Percentiles rank a stretch among this genome's conserved stretches.
These are phyloP conservation scores for Fraxinus greggii DNA, from an alignment of 305 asterid species.

Conservation along the genomic window DNA sequence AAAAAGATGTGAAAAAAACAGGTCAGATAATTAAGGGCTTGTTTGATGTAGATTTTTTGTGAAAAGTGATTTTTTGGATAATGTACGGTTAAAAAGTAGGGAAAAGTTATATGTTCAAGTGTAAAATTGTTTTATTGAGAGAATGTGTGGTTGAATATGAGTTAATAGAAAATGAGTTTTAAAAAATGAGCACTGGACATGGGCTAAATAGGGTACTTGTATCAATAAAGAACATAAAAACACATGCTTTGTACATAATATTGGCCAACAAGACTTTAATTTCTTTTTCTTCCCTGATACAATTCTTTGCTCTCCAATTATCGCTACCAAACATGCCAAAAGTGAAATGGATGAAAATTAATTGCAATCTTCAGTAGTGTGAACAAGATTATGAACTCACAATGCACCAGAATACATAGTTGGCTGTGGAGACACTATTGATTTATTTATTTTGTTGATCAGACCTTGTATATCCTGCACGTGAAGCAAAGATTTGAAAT, in stretches of 20 bases:
- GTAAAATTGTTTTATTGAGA: background rate
- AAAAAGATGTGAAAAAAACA: slow-evolving; percentile 2
- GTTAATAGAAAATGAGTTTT: background rate
- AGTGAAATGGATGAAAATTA: background rate
- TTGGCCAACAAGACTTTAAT: background rate
- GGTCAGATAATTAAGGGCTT: background rate
- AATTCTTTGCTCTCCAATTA: background rate
- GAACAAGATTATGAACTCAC: slow-evolving; percentile 46
- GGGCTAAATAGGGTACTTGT: background rate
- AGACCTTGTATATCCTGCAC: slow-evolving; percentile 96
- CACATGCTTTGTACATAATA: background rate
- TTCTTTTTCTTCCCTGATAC: background rate
- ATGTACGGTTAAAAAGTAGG: background rate
- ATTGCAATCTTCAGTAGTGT: background rate
- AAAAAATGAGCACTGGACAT: background rate
- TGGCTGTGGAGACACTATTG: slow-evolving; percentile 87
- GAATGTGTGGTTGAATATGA: background rate
- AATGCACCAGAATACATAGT: slow-evolving; percentile 77
- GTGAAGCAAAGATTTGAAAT: slow-evolving; percentile 13
- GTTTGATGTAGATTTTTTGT: background rate
- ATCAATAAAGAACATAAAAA: background rate
- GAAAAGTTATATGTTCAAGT: no score
- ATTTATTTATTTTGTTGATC: slow-evolving; percentile 89
- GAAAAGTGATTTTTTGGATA: background rate
- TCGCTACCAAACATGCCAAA: background rate